These are phyloP conservation scores for Sporothrix inflata DNA, from an alignment of 2,329 filamentous ascomycete genomes.

Conservation along the genomic window DNA sequence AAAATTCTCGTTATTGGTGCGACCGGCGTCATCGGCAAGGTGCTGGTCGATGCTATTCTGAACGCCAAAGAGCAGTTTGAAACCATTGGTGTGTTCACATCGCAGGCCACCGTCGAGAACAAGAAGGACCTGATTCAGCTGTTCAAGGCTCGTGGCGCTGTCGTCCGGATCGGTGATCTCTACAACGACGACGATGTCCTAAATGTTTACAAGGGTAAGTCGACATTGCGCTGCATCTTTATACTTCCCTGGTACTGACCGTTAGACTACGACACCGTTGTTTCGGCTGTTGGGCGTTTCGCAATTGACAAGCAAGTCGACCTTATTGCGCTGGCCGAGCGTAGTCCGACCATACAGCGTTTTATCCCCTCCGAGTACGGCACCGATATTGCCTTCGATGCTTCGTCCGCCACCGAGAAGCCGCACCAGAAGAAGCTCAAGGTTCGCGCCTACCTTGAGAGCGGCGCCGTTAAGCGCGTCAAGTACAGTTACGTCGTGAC, in stretches of 20 bases:
- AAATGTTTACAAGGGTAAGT: conserved; percentile 25
- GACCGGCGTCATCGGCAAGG: conserved; percentile 43
- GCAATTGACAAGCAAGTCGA: conserved; percentile 32
- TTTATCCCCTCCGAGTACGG: conserved; percentile 44
- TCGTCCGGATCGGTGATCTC: conserved; percentile 26
- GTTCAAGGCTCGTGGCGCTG: conserved; percentile 16
- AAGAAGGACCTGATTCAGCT: conserved; percentile 27
- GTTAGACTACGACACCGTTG: conserved; percentile 30
- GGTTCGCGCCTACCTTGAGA: conserved; percentile 28
- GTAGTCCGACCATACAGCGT: conserved; percentile 51
- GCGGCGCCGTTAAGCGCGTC: conserved; percentile 20
- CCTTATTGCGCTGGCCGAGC: conserved; percentile 46
- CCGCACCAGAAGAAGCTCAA: conserved; percentile 33
- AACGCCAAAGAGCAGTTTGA: conserved; percentile 41
- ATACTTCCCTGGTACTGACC: background rate
- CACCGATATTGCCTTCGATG: conserved; percentile 30
- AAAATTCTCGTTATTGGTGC: conserved; percentile 41
- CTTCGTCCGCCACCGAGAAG: conserved; percentile 28
- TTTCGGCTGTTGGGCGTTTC: conserved; percentile 30
- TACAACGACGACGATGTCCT: conserved; percentile 28
- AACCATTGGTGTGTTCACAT: conserved; percentile 55
- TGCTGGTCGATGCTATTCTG: conserved; percentile 41
- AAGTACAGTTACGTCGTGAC: conserved; percentile 27
- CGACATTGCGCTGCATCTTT: too few species aligned
- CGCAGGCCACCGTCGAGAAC: conserved; percentile 19